Evolutionary conservation across 2,329 filamentous ascomycete species (phyloP).

Genomic region (Mycocentrospora acerina): DNA sequence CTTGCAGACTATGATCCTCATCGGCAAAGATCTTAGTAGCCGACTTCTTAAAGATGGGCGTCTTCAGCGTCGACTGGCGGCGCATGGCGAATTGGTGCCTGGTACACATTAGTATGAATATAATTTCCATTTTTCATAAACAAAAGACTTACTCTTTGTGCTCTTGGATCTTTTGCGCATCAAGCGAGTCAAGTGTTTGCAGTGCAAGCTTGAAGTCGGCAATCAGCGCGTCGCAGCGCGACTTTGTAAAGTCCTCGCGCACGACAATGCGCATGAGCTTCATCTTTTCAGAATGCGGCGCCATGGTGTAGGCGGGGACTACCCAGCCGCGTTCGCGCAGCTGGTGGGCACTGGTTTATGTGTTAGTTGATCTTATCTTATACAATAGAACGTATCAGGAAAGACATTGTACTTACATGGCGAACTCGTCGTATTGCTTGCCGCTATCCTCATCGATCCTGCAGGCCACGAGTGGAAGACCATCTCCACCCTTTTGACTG

Average conservation of each 20-base stretch:
- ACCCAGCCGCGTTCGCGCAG: slow-evolving; percentile 88
- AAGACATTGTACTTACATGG: slow-evolving; percentile 50
- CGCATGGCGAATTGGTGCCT: slow-evolving; percentile 27
- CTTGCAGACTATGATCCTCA: slow-evolving; percentile 90
- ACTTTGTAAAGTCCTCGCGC: slow-evolving; percentile 85
- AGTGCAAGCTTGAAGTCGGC: slow-evolving; percentile 77
- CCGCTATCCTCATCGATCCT: slow-evolving; percentile 63
- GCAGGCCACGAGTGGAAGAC: slow-evolving; percentile 89
- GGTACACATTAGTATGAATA: too few species aligned
- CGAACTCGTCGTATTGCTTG: slow-evolving; percentile 58
- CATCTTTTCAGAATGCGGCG: slow-evolving; percentile 76
- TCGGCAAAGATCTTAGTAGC: slow-evolving; percentile 57
- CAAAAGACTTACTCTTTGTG: slow-evolving; percentile 61
- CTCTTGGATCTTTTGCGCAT: slow-evolving; percentile 68
- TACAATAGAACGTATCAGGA: slow-evolving; percentile 23
- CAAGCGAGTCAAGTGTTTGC: slow-evolving; percentile 70
- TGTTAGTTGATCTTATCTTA: neutral
- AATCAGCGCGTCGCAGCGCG: slow-evolving; percentile 76
- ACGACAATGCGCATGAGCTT: slow-evolving; percentile 94
- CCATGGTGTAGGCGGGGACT: slow-evolving; percentile 96
- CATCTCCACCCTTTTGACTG: slow-evolving; percentile 74
- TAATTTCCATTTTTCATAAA: too few species aligned
- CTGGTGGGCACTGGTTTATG: slow-evolving; percentile 65
- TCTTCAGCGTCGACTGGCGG: slow-evolving; percentile 30
- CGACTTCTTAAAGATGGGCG: slow-evolving; percentile 34